Evolutionary conservation across 495 filamentous ascomycete genomes (phyloP).

Genomic region (Apodospora peruviana): DNA sequence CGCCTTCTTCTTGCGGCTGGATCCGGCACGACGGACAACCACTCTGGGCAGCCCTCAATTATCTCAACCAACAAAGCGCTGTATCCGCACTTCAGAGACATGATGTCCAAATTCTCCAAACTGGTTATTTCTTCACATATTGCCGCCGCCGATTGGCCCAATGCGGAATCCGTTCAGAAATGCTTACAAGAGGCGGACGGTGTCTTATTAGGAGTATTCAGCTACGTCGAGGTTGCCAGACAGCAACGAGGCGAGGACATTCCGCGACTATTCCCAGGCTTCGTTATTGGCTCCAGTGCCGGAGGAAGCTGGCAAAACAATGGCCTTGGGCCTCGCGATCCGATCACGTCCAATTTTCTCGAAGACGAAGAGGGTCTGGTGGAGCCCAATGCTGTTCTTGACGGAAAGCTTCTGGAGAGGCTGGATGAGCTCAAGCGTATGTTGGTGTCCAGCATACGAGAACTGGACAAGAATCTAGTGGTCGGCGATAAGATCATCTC

Average conservation of each 20-base stretch:
- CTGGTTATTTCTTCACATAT: constrained; percentile 98
- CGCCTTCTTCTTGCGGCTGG: constrained; percentile 90
- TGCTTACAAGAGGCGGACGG: constrained; percentile 95
- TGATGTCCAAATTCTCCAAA: constrained; percentile 99
- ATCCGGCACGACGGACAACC: constrained; percentile 95
- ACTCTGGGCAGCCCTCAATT: constrained; percentile 98
- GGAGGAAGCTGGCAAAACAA: constrained; percentile 96
- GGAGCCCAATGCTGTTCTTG: constrained; percentile 70
- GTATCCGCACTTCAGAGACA: constrained; percentile 95
- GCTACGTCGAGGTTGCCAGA: constrained; percentile 90
- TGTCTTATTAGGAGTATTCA: constrained; percentile 86
- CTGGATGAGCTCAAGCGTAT: constrained; percentile 79
- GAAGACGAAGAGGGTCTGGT: constrained; percentile 73
- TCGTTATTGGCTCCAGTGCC: constrained; percentile 72
- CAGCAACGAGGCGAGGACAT: constrained; percentile 88
- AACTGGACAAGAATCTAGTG: constrained; percentile 77
- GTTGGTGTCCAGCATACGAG: constrained; percentile 73
- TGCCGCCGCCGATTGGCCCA: constrained; percentile 88
- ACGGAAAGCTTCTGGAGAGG: constrained; percentile 69
- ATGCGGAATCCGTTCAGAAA: constrained; percentile 81
- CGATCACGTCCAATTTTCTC: constrained; percentile 69
- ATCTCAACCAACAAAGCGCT: constrained; percentile 94
- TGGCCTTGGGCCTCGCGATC: constrained; percentile 61
- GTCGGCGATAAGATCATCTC: constrained; percentile 73
- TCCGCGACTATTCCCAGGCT: constrained; percentile 83